Base-by-base conservation (phyloP, 176 grass and related monocot species). In the Pontederia crassipes region DNA sequence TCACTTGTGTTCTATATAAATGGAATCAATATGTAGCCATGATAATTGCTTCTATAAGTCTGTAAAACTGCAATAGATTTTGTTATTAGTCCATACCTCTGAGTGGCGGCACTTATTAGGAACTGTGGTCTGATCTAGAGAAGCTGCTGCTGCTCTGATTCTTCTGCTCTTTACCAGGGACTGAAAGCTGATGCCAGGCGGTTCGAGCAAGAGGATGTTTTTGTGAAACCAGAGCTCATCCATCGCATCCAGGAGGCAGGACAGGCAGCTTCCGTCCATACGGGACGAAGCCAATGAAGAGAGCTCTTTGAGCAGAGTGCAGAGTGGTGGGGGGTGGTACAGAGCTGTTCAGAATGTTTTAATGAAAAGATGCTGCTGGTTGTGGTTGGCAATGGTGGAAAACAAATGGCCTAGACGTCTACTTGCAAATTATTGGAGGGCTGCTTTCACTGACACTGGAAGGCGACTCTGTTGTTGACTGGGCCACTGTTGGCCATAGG, bases 161-260 rank as follows among this genome's bases (percentile, higher is more conserved):
- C 15, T 56, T 9, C 9, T 55, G 17, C 52, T 69, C 28, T 17
- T 56, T 17, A 1, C 28, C 14, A 12, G 26, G 50, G 52, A 57
- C 8, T 45, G 66, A 12, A 69, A 17, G 28, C n/a, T 69, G 66
- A 56, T 17, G 49, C 66, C n/a, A 9, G 66, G 14, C 13, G 66
- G 52, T 1, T 69, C 52, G 13, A 52, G 8, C 8, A 46, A 45
- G 52, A 69, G 52, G 52, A 55, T 56, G 66, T 57, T 69, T 35
- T 69, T 9, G 24, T 69, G 66, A 26, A 69, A 69, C 66, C 66
- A 69, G 52, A 57, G 66, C 52, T 45, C 46, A 13, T 69, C 52
- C 66, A 57, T 69, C 14, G 28, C 15, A 32, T 55, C 66, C n/a
- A 55, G 52, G 27, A 69, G 45, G 51, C 32, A 45, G 52, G 15